phyloP scores from a whole-genome alignment of 108 stramenopile genomes.

The Cylindrotheca fusiformis region DNA sequence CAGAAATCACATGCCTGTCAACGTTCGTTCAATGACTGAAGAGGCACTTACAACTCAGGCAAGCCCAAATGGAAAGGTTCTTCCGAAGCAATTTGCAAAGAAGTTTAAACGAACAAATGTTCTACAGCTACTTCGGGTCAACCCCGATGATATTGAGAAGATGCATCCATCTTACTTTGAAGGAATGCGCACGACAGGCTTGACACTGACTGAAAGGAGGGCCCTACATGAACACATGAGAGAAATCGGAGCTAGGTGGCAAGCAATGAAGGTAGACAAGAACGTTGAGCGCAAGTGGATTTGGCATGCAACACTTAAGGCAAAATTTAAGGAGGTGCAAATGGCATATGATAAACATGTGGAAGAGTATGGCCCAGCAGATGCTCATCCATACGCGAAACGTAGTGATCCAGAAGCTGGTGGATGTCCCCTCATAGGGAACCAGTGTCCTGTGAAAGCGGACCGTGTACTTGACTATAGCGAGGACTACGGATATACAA shows the following conservation, averaged over 20 bases:
- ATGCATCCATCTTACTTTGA: constrained; percentile 42
- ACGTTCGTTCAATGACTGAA: constrained; percentile 29
- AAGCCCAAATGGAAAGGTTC: constrained; percentile 38
- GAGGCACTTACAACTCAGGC: constrained; percentile 17
- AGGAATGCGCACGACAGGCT: constrained; percentile 35
- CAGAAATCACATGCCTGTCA: constrained; percentile 39
- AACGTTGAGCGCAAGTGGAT: constrained; percentile 25
- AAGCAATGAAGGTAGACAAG: constrained; percentile 13
- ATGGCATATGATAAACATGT: constrained; percentile 22
- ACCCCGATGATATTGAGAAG: constrained; percentile 35
- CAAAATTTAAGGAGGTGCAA: constrained; percentile 36
- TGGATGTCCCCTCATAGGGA: constrained; percentile 36
- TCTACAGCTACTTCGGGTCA: constrained; percentile 35
- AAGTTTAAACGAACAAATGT: constrained; percentile 48
- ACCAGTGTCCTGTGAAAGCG: constrained; percentile 42
- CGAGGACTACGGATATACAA: constrained; percentile 39
- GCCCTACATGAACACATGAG: constrained; percentile 40
- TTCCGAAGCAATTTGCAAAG: constrained; percentile 30
- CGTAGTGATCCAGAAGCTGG: constrained; percentile 21
- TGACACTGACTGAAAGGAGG: constrained; percentile 44
- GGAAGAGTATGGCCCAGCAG: constrained; percentile 35
- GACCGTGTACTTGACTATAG: constrained; percentile 29
- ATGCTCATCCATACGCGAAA: constrained; percentile 29
- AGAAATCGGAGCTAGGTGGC: constrained; percentile 20
- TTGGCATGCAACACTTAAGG: constrained; percentile 30